Conservation (phyloP, 176 grass and related monocot species). For the Musa itinerans region DNA sequence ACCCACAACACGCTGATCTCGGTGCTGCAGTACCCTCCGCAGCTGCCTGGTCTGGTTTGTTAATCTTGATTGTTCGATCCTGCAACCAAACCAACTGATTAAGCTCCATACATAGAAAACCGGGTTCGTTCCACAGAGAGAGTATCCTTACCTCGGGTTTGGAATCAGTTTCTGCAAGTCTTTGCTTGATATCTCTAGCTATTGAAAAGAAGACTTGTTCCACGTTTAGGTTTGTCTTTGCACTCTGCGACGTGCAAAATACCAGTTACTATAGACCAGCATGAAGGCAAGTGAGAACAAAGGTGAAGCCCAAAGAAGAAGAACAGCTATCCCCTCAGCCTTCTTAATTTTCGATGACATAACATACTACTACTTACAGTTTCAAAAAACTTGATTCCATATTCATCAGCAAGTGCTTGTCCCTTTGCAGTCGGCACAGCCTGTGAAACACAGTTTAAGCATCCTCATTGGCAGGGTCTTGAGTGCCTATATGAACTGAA, state of each 20-base stretch:
- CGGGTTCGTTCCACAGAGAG: no score
- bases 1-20: slow-evolving; percentile 10
- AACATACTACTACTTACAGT: neutral
- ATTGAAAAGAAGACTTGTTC: slow-evolving; percentile 22
- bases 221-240: slow-evolving; percentile 22
- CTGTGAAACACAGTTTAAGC: neutral
- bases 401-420: slow-evolving; percentile 24
- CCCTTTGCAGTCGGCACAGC: slow-evolving; percentile 15
- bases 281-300: neutral
- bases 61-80: slow-evolving; percentile 20
- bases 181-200: slow-evolving; percentile 25
- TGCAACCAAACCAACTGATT: neutral
- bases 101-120: neutral
- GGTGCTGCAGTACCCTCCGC: neutral
- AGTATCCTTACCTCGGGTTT: slow-evolving; percentile 5
- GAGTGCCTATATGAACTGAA: neutral
- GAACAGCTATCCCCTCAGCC: no score
- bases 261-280: neutral
- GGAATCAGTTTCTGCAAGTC: slow-evolving; percentile 16
- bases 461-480: neutral
- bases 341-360: no score
- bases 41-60: slow-evolving; percentile 12
- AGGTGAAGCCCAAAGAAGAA: no score
- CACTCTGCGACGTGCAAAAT: slow-evolving; percentile 7
- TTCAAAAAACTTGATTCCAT: slow-evolving; percentile 20